Conservation (phyloP, 2,329 filamentous ascomycete genomes). For the Paraconiothyrium brasiliense region DNA sequence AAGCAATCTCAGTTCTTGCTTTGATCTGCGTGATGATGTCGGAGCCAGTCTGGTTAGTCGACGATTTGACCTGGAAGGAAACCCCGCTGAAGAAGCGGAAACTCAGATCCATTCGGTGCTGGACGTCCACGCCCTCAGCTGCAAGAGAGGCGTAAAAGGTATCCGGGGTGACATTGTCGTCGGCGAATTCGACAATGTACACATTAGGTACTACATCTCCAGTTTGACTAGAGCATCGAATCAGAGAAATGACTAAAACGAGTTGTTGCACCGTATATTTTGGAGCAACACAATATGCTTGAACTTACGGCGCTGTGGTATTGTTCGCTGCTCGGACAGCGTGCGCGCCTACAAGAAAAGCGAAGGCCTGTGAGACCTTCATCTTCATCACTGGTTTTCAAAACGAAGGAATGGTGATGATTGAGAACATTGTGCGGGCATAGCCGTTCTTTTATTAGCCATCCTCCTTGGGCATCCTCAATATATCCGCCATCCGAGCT, state of each 20-base stretch:
- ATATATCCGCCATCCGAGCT: background rate
- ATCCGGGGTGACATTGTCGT: slow-evolving; percentile 22
- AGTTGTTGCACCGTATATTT: background rate
- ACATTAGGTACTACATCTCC: slow-evolving; percentile 13
- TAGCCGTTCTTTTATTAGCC: too few species aligned
- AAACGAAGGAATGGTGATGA: background rate
- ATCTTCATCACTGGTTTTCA: background rate
- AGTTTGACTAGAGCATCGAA: background rate
- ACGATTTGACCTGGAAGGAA: slow-evolving; percentile 26
- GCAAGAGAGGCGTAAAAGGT: slow-evolving; percentile 26
- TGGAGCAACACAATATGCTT: background rate
- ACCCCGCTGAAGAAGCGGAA: slow-evolving; percentile 30
- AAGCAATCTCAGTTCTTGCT: background rate
- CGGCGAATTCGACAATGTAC: slow-evolving; percentile 33
- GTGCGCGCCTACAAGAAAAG: background rate
- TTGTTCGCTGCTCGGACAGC: background rate
- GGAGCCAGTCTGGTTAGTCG: slow-evolving; percentile 13
- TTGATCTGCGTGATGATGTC: slow-evolving; percentile 16
- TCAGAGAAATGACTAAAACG: background rate
- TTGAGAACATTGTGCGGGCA: background rate
- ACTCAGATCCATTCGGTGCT: slow-evolving; percentile 29
- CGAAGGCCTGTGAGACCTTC: background rate
- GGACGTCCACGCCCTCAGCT: slow-evolving; percentile 19
- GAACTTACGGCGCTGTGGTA: background rate
- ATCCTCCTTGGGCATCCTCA: background rate